These are phyloP conservation scores for Kalanchoe fedtschenkoi DNA, from an alignment of 164 flowering plant genomes.

Conservation along the genomic window DNA sequence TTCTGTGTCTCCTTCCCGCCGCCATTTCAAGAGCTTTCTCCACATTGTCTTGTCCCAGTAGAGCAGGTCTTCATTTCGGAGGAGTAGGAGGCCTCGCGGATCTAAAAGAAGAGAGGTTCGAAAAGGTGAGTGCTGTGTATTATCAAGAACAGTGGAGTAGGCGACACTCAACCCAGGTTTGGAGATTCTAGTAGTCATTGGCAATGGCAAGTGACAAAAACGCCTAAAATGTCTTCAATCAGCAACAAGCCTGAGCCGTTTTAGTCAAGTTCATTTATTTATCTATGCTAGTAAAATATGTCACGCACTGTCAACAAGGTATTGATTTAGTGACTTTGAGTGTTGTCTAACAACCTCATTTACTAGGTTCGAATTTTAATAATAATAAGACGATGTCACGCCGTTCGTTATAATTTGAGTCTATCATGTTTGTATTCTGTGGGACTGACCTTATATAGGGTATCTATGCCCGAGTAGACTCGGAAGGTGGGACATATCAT, in stretches of 20 bases:
- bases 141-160: background rate
- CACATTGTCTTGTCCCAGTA: conserved; percentile 31
- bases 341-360: too few species aligned
- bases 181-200: too few species aligned
- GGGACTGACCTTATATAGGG: conserved; percentile 28
- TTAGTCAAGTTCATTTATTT: too few species aligned
- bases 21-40: conserved; percentile 67
- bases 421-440: background rate
- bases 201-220: background rate
- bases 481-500: conserved; percentile 59
- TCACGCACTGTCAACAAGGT: too few species aligned
- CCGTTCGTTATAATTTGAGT: background rate
- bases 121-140: background rate
- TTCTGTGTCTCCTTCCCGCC: conserved; percentile 86
- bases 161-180: background rate
- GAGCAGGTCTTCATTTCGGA: conserved; percentile 57
- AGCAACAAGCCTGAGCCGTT: too few species aligned
- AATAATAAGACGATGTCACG: too few species aligned
- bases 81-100: conserved; percentile 82
- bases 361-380: too few species aligned
- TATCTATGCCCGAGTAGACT: conserved; percentile 70
- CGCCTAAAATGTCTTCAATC: background rate
- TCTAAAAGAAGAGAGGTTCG: conserved; percentile 27
- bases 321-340: too few species aligned
- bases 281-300: too few species aligned